Evolutionary conservation across 140 eudicot species (phyloP), one percentile per base, ranked within the genome.

Genomic region (Flaveria floridana): DNA sequence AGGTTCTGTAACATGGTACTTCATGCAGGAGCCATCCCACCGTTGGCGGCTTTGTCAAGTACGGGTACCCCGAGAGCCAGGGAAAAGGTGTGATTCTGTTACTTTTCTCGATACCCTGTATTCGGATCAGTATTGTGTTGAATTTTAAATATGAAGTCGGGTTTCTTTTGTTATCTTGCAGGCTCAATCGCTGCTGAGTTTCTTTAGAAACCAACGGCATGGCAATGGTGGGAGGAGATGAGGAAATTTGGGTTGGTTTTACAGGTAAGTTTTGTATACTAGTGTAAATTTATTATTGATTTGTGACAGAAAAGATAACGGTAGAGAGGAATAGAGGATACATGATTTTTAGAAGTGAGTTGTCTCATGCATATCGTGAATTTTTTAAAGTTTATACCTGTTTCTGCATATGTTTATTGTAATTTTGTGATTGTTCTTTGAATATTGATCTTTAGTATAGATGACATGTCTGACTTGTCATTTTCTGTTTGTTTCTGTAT

Each of bases 21-120:
- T 23, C 92, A 89, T 68, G 90, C 89, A 80, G 97, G 97, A 25
- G 97, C 92, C 10, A 87, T 89, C 37, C 97, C 97, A 6, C 95
- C 96, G 1, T 73, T 92, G 59, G 96, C 83, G 65, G 90, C 94
- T 20, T 74, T 92, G 82, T 79, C 95, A 21, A 91, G 86, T 80
- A 78, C 92, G 4, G 97, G 97, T 75, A 92, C 97, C n/a, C 87
- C 97, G 6, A 84, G 97, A 86, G 97, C 96, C 65, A 85, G 73
- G 68, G 99, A 93, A 78, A 93, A 93, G 89, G 99, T 89, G 42
- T 15, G 30, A 15, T 26, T 28, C 12, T 39, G 8, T 12, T 26
- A 57, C 65, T 72, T 37, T 6, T 72, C 25, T 3, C 20, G 13
- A 44, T 26, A 46, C 25, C 46, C 12, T 55, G 34, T 26, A 14